These are phyloP conservation scores for Petasospora rhodanensis DNA, from an alignment of 1,139 yeast species.

Conservation along the genomic window DNA sequence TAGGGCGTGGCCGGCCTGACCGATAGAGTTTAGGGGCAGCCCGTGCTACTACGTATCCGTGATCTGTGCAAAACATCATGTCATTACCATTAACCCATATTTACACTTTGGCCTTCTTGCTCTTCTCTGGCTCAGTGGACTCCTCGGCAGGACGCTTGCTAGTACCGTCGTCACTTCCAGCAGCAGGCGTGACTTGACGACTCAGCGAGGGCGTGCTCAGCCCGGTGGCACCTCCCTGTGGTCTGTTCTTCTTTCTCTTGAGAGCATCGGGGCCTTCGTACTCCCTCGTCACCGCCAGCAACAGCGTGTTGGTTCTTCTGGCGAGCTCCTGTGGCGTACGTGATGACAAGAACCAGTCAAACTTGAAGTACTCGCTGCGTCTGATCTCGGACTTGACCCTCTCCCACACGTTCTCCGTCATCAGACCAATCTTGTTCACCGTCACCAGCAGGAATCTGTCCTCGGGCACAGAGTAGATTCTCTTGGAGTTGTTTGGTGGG, in stretches of 20 bases:
- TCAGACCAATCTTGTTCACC: slow-evolving; percentile 73
- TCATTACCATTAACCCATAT: too few species aligned
- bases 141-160: too few species aligned
- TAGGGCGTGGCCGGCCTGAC: too few species aligned
- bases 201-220: too few species aligned
- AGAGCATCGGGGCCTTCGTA: slow-evolving; percentile 59
- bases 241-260: slow-evolving; percentile 31
- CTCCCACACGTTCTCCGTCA: slow-evolving; percentile 67
- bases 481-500: slow-evolving; percentile 89
- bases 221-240: too few species aligned
- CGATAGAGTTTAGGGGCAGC: too few species aligned
- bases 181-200: too few species aligned
- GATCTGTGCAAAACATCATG: too few species aligned
- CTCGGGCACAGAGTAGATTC: slow-evolving; percentile 79
- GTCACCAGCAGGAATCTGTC: slow-evolving; percentile 76
- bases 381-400: slow-evolving; percentile 72
- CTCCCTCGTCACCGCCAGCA: slow-evolving; percentile 77
- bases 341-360: slow-evolving; percentile 86
- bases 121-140: too few species aligned
- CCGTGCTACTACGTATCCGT: too few species aligned
- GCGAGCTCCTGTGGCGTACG: slow-evolving; percentile 82
- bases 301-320: slow-evolving; percentile 74
- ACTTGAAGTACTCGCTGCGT: slow-evolving; percentile 69
- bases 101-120: too few species aligned
- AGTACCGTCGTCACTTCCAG: too few species aligned